Percentiles rank a stretch among this genome's conserved stretches.
Evolutionary conservation across 140 eudicot genomes (phyloP).

Genomic region (Stevia rebaudiana): DNA sequence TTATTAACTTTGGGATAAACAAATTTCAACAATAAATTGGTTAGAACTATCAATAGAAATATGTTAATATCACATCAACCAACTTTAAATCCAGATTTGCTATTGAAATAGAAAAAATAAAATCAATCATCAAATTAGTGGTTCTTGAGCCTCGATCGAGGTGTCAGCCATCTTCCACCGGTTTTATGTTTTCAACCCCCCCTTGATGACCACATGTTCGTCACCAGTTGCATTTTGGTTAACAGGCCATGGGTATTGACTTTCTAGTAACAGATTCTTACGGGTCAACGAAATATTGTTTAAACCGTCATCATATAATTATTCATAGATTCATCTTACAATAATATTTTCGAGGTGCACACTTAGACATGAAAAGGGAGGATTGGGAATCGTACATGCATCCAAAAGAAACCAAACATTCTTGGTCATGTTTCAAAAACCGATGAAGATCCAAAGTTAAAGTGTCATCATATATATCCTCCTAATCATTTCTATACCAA

Average conservation of each 20-base stretch:
- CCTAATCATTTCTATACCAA: conserved; percentile 4
- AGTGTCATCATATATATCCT: background rate
- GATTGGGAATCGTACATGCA: background rate
- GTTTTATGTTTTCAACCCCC: background rate
- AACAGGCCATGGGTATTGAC: background rate
- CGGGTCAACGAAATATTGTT: background rate
- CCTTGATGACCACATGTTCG: background rate
- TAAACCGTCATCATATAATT: background rate
- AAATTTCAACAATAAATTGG: too few species aligned
- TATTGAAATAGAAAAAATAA: background rate
- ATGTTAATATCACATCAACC: background rate
- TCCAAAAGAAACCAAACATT: conserved; percentile 13
- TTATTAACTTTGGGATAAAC: too few species aligned
- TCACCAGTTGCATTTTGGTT: background rate
- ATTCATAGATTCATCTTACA: conserved; percentile 19
- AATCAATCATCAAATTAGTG: background rate
- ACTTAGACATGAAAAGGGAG: background rate
- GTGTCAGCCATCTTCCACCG: background rate
- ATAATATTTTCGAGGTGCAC: conserved; percentile 3
- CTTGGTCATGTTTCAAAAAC: conserved; percentile 13
- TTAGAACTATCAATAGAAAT: too few species aligned
- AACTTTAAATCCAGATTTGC: background rate
- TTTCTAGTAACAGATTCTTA: background rate
- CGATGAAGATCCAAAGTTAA: conserved; percentile 8
- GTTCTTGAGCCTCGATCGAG: background rate